Evolutionary conservation across 257 asterid species (phyloP), one percentile per base, ranked within the genome.

Genomic region (Nicotiana undulata): DNA sequence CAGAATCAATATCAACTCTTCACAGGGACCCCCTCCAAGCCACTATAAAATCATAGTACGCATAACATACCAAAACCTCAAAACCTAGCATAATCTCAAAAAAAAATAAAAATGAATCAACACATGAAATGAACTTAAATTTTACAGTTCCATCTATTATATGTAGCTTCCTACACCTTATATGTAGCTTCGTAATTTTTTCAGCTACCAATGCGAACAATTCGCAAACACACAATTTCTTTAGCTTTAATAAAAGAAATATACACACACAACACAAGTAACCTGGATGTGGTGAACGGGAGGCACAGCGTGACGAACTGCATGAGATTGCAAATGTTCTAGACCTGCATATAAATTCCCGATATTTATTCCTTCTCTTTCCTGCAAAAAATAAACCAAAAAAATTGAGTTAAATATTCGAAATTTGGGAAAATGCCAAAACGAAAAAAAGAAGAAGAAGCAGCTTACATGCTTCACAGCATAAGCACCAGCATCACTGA

Each of bases 271-370:
- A 22, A 44, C 3, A 66, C 12, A 51, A 22, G 66, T 44, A 37
- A 72, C 78, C 78, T 72, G 78, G 56, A 90, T 91, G 90, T 92
- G 93, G 56, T 89, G 96, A 81, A 88, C 81, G 61, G 87, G 92
- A 67, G 93, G 91, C 37, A 63, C 86, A 11, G 92, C 85, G 75
- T 86, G 94, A 61, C 89, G 87, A 37, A 86, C 75, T 18, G 86
- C 88, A 83, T 89, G 97, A 84, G 90, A 76, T 86, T 90, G 97
- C 82, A 88, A 77, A 64, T 89, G 96, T 31, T 88, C 92, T 83
- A 90, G 86, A 24, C 86, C 88, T 6, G 90, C 91, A 87, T 91
- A 89, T 61, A 90, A 63, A 78, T 80, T 85, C 80, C 92, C 93
- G 79, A 90, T 85, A 79, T 86, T 88, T 70, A 86, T 80, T 6